phyloP scores from a whole-genome alignment of 805 yeast genomes.

The Teunomyces stri region DNA sequence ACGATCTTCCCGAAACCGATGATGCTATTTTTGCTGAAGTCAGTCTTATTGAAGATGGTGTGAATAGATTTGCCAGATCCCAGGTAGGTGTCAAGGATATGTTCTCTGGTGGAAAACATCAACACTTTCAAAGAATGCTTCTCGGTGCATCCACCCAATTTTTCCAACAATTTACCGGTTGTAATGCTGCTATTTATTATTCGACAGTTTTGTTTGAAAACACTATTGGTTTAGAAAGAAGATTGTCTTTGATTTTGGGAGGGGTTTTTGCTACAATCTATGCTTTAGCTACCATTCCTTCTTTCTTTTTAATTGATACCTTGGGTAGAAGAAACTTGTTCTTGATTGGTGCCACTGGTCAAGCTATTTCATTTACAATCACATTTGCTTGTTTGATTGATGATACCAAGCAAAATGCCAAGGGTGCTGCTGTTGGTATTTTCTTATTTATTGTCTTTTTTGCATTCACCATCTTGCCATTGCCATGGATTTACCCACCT shows the following conservation, averaged over 20 bases:
- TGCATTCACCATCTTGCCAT: constrained; percentile 32
- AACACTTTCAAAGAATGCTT: constrained; percentile 25
- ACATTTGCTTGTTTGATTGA: constrained; percentile 24
- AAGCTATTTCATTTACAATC: constrained; percentile 29
- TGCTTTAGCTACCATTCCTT: constrained; percentile 30
- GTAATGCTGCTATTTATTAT: constrained; percentile 33
- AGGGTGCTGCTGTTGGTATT: constrained; percentile 34
- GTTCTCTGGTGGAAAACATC: constrained; percentile 23
- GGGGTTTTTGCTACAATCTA: constrained; percentile 32
- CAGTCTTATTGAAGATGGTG: constrained; percentile 21
- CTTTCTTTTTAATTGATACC: constrained; percentile 32
- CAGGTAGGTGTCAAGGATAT: constrained; percentile 24
- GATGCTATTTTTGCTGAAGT: constrained; percentile 21
- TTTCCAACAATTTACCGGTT: constrained; percentile 31
- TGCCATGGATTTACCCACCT: constrained; percentile 39
- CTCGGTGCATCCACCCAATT: constrained; percentile 24
- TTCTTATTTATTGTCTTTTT: constrained; percentile 31
- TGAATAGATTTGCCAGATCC: constrained; percentile 15
- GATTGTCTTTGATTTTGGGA: constrained; percentile 24
- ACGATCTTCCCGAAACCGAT: constrained; percentile 11
- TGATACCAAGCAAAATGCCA: constrained; percentile 18
- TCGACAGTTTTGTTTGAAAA: constrained; percentile 31
- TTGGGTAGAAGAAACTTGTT: constrained; percentile 37
- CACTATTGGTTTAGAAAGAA: constrained; percentile 24
- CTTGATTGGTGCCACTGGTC: constrained; percentile 30